phyloP scores from a whole-genome alignment of 2,329 filamentous ascomycete species.

The Botrytis fabae region DNA sequence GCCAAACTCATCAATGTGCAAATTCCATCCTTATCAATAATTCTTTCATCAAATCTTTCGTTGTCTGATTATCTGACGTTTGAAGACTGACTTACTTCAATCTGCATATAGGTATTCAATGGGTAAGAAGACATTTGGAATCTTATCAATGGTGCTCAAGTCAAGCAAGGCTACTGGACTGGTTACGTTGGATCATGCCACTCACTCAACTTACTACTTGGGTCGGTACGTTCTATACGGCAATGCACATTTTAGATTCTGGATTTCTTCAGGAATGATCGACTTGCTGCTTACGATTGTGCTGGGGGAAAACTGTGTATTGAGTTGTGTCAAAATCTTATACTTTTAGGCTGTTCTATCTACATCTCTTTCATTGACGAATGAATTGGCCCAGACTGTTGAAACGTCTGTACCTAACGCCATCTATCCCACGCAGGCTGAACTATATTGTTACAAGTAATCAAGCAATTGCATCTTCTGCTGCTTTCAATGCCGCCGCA shows the following conservation, averaged over 20 bases:
- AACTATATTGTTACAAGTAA: not conserved
- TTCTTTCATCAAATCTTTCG: not conserved
- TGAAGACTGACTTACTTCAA: not conserved
- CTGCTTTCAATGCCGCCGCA: slow-evolving; percentile 65
- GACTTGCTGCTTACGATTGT: not conserved
- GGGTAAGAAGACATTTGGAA: not conserved
- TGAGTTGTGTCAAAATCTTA: not conserved
- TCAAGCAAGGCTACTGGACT: not conserved
- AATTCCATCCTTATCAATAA: not conserved
- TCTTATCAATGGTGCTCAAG: not conserved
- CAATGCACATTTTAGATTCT: not conserved
- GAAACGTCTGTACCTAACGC: not conserved
- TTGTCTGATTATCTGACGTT: not conserved
- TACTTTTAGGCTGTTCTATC: not conserved
- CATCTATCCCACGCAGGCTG: slow-evolving; percentile 9
- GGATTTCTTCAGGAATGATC: not conserved
- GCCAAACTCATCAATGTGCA: not conserved
- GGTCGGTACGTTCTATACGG: not conserved
- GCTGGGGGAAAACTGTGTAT: not conserved
- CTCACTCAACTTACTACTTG: not conserved
- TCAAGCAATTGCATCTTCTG: slow-evolving; percentile 37
- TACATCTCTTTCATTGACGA: not conserved
- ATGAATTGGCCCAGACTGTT: not conserved
- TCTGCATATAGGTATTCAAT: not conserved
- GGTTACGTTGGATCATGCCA: not conserved